Conservation (phyloP, 768 basidiomycete species). For the Baorangia bicolor region DNA sequence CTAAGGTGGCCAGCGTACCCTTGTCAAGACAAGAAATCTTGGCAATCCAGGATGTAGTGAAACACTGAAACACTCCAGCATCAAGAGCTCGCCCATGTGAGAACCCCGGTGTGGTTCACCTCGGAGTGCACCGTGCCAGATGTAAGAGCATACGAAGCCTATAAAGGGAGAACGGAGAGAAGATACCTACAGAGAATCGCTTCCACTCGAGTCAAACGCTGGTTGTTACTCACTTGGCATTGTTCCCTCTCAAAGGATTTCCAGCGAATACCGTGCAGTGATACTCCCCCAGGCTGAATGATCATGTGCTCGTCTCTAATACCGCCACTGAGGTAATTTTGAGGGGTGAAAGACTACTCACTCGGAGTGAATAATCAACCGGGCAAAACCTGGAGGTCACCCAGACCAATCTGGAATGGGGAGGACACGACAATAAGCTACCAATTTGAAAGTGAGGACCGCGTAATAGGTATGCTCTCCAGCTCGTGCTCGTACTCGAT, state of each 20-base stretch:
- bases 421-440: slow-evolving; percentile 29
- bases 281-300: not conserved
- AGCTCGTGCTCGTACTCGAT: slow-evolving; percentile 97
- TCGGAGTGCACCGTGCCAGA: not conserved
- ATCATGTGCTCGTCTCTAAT: not conserved
- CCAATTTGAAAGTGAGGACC: slow-evolving; percentile 54
- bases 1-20: too few species aligned
- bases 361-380: not conserved
- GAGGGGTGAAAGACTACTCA: not conserved
- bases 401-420: not conserved
- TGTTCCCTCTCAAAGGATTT: not conserved
- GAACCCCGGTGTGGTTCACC: not conserved
- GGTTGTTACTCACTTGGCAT: not conserved
- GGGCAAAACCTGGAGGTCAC: not conserved
- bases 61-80: too few species aligned
- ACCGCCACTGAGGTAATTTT: too few species aligned
- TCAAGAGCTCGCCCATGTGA: not conserved
- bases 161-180: not conserved
- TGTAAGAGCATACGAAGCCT: not conserved
- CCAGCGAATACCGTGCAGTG: not conserved
- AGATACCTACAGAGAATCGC: not conserved
- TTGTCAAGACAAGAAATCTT: not conserved
- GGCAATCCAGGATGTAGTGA: not conserved
- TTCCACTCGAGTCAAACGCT: not conserved
- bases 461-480: slow-evolving; percentile 60